Base-by-base conservation (phyloP, 306 rosid genomes). In the Geum urbanum region DNA sequence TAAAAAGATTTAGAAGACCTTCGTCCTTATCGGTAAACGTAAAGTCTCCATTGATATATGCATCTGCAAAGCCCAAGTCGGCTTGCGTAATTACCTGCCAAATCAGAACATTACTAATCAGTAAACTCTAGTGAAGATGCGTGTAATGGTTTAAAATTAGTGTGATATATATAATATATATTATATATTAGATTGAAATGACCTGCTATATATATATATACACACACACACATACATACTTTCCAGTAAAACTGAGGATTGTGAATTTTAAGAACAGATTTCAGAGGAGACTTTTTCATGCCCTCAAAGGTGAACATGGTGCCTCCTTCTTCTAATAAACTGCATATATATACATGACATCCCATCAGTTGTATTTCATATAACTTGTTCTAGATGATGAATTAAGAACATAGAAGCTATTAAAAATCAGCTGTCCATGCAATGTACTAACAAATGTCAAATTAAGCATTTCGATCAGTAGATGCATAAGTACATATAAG, bases 11-110 rank as follows among this genome's bases (percentile, higher is more conserved):
- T 24, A 90, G 76, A 62, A 92, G 92, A 61, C 92, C 96, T 65
- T 75, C 77, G 57, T 90, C 80, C 73, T 92, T 82, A 73, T 88
- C 96, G 41, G 65, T 84, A 70, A 92, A 88, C 43, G 91, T 85
- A 68, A 88, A 85, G 68, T 90, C 90, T 7, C 86, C 96, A 41
- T 86, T 79, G 59, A 92, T 86, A 70, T 86, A 92, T 59, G 98
- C 95, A 80, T 89, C 96, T 18, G 96, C 98, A 39, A 92, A 85
- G 87, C 96, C 98, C 82, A 92, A 84, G 78, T 92, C 98, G 27
- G 98, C 96, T 62, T 74, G 96, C 22, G 98, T 84, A 86, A 84
- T 88, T 56, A 89, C 81, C 97, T 92, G 89, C 64, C 48, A 79
- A 69, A 60, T 68, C 32, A 27, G 32, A 27, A 27, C 32, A 27